These are phyloP conservation scores for Neurospora sp. DNA, from an alignment of 495 filamentous ascomycete species.

Conservation along the genomic window DNA sequence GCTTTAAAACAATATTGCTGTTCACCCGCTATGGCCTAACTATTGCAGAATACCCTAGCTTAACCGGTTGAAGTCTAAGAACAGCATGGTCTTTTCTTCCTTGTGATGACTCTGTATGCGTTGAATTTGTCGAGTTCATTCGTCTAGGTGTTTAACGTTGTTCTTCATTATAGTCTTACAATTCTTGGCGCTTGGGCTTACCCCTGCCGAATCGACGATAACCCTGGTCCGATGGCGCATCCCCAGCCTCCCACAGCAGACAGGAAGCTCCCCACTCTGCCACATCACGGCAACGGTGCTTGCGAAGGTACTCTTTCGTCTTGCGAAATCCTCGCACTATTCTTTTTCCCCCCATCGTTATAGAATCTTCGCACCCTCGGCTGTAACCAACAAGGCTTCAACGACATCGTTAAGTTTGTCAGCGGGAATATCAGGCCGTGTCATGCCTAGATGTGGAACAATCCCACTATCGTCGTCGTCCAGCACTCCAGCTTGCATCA, in stretches of 20 bases:
- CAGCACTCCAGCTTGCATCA: background rate
- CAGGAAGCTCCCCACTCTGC: background rate
- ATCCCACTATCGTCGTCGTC: background rate
- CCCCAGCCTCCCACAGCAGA: background rate
- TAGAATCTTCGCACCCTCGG: background rate
- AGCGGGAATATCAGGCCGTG: background rate
- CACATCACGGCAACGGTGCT: background rate
- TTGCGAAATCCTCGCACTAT: background rate
- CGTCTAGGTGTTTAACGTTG: background rate
- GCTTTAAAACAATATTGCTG: background rate
- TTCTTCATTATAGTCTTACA: background rate
- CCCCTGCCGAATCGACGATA: background rate
- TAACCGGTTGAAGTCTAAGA: background rate
- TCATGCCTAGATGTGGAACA: background rate
- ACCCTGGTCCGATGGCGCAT: background rate
- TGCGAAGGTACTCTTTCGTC: background rate
- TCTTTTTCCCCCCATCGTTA: background rate
- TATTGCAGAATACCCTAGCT: background rate
- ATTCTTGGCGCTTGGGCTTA: background rate
- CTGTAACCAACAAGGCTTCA: background rate
- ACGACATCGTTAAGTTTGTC: background rate
- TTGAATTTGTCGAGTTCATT: background rate
- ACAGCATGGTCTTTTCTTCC: background rate
- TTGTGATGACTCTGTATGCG: background rate
- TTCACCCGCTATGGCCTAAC: background rate